Evolutionary conservation across 768 basidiomycete genomes (phyloP).

Genomic region (Phaeotremella fagi): DNA sequence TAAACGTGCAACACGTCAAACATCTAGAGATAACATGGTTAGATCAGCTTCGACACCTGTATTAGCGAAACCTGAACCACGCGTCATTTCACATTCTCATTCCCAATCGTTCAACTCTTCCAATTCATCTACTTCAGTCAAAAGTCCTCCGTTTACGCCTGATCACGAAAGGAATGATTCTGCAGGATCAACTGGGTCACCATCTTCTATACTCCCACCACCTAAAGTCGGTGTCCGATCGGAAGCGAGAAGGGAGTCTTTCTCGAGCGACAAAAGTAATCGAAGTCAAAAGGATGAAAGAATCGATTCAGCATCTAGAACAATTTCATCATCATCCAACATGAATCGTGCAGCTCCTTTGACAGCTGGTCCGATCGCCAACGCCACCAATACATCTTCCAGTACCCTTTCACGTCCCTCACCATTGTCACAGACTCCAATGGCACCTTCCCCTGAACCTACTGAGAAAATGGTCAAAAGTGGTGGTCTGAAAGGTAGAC

Average conservation of each 20-base stretch:
- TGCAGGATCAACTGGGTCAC: background rate
- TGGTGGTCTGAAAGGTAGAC: slow-evolving; percentile 69
- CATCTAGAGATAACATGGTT: slow-evolving; percentile 29
- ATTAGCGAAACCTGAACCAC: slow-evolving; percentile 3
- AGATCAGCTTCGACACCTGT: slow-evolving; percentile 8
- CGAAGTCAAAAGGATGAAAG: background rate
- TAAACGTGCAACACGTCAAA: slow-evolving; percentile 24
- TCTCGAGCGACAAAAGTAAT: background rate
- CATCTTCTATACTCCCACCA: background rate
- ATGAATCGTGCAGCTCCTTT: slow-evolving; percentile 36
- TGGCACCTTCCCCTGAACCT: slow-evolving; percentile 50
- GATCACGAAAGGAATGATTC: background rate
- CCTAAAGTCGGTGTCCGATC: background rate
- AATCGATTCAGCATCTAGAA: background rate
- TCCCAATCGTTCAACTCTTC: background rate
- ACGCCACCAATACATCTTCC: slow-evolving; percentile 29
- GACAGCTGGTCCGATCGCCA: slow-evolving; percentile 46
- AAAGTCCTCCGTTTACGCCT: background rate
- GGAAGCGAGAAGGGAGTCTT: background rate
- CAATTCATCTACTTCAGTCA: background rate
- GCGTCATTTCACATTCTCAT: background rate
- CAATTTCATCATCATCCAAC: slow-evolving; percentile 3
- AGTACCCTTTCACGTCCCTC: slow-evolving; percentile 48
- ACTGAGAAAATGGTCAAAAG: slow-evolving; percentile 33
- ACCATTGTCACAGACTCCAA: slow-evolving; percentile 62